phyloP scores from a whole-genome alignment of 768 basidiomycete genomes.

The Phanerochaete carnosa region DNA sequence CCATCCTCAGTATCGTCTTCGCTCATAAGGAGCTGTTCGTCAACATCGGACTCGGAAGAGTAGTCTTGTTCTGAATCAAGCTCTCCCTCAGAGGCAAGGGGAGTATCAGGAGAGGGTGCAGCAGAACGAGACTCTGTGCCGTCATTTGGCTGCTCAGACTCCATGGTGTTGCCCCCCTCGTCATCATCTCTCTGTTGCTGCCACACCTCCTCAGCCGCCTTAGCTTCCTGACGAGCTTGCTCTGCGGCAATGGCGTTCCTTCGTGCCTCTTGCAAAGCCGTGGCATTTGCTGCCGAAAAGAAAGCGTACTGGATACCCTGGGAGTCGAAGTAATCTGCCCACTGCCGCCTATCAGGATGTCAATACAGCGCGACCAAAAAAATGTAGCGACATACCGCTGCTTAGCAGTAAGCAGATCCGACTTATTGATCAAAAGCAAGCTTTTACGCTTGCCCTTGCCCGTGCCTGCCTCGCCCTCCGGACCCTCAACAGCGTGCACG shows the following conservation, averaged over 20 bases:
- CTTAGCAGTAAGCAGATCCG: constrained; percentile 81
- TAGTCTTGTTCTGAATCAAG: constrained; percentile 23
- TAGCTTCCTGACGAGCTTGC: constrained; percentile 27
- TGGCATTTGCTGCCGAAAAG: constrained; percentile 88
- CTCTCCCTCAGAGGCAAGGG: constrained; percentile 18
- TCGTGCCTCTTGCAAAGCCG: constrained; percentile 76
- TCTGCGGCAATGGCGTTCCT: constrained; percentile 39
- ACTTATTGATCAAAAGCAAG: constrained; percentile 91
- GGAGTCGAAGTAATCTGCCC: constrained; percentile 90
- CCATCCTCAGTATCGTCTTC: constrained; percentile 51
- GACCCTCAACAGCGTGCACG: constrained; percentile 78
- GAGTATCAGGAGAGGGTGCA: background rate
- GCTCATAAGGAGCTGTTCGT: constrained; percentile 44
- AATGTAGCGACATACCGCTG: constrained; percentile 59
- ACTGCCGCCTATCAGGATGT: constrained; percentile 51
- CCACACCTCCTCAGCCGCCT: constrained; percentile 16
- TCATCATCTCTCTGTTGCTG: constrained; percentile 26
- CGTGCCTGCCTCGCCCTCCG: constrained; percentile 77
- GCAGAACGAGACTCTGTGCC: constrained; percentile 6
- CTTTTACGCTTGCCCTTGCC: constrained; percentile 70
- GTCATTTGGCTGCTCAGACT: constrained; percentile 22
- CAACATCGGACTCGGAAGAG: constrained; percentile 18
- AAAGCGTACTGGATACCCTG: constrained; percentile 81
- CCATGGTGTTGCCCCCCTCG: constrained; percentile 14
- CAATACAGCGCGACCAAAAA: background rate